Evolutionary conservation across 2,329 filamentous ascomycete species (phyloP), one percentile per base, ranked within the genome.

Genomic region (Didymosphaeria variabile): DNA sequence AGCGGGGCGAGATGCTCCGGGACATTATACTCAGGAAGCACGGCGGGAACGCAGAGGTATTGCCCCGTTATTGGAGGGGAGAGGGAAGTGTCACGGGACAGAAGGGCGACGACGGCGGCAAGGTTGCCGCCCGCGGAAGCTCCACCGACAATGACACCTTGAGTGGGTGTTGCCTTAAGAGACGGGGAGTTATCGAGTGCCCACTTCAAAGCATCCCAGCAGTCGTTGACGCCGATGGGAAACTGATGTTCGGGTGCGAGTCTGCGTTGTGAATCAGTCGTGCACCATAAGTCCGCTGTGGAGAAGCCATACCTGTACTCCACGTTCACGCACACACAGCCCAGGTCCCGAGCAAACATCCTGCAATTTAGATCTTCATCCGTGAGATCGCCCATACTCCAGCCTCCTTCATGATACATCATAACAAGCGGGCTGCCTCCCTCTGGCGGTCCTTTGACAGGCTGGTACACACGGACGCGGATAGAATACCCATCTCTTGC

Each of bases 111-210:
- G 0, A 81, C 81, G 0, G 80, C 80, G n/a, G 82, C 78, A 58
- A 86, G 79, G 66, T 85, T 85, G n/a, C 81, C 84, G 4, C 84
- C 84, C 0, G 83, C 83, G 1, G 81, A 84, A 5, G 79, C 82
- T 19, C 84, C 84, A 9, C 83, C 82, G 0, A 86, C 68, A n/a
- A 85, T 76, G 62, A 86, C 82, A 9, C 83, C 83, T 55, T 76
- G 77, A 5, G 69, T 60, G 1, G 83, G 77, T 51, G 84, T 76
- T 1, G 79, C 80, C 9, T 74, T 67, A 6, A 85, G 69, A 0
- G 38, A 50, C 0, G 57, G 17, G 55, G 66, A 75, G 61, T 72
- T 72, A 29, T 61, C 65, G 19, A 68, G 70, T 45, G 79, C 78
- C 82, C 82, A 84, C 62, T 76, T 71, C 0, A 82, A 72, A 1